phyloP scores from a whole-genome alignment of 805 yeast genomes.

The Debaryomyces tyrocola region DNA sequence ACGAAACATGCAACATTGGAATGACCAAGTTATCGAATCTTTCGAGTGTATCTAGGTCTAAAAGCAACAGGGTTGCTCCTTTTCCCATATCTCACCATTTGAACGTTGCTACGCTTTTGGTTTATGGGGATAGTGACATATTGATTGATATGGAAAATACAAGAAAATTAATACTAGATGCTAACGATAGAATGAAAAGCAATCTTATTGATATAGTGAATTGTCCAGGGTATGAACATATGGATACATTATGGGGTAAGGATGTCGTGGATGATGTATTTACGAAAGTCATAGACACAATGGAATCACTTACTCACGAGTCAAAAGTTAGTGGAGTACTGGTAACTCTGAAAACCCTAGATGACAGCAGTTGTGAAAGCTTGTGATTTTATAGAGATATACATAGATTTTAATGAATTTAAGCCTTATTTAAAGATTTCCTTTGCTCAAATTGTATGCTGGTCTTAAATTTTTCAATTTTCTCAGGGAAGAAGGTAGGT shows the following conservation, averaged over 20 bases:
- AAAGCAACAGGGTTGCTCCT: conserved; percentile 22
- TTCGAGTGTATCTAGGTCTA: conserved; percentile 13
- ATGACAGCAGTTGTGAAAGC: too few relatives aligned
- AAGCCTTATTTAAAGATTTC: too few relatives aligned
- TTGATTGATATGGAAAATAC: conserved; percentile 29
- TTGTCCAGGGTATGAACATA: conserved; percentile 29
- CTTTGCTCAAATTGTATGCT: too few relatives aligned
- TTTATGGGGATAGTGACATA: conserved; percentile 29
- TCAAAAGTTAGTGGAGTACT: not conserved
- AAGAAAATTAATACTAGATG: conserved; percentile 19
- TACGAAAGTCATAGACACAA: conserved; percentile 13
- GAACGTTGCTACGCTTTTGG: conserved; percentile 25
- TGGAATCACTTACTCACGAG: conserved; percentile 3
- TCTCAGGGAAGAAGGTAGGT: too few relatives aligned
- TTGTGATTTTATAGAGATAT: too few relatives aligned
- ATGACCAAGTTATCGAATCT: conserved; percentile 18
- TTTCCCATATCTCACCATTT: conserved; percentile 30
- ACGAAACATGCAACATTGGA: conserved; percentile 27
- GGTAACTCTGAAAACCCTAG: too few relatives aligned
- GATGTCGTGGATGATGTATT: conserved; percentile 26
- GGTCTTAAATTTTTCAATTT: too few relatives aligned
- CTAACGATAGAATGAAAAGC: conserved; percentile 21
- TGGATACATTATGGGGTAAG: conserved; percentile 33
- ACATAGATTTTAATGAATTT: too few relatives aligned
- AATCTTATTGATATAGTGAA: conserved; percentile 16